phyloP scores from a whole-genome alignment of 2,329 filamentous ascomycete species.

The Gyromitra esculenta region DNA sequence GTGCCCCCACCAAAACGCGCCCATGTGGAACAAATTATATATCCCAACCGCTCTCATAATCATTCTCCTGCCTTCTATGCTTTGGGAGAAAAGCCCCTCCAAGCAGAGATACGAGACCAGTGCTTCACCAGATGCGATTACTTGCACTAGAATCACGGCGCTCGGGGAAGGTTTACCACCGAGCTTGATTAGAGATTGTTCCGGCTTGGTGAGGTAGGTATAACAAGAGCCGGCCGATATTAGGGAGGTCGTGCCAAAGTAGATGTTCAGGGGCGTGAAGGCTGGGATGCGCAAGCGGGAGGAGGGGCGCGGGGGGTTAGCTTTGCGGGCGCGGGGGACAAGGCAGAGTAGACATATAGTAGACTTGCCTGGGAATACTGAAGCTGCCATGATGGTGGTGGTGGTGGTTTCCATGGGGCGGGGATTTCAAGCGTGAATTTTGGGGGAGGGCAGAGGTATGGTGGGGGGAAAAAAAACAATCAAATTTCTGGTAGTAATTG shows the following conservation, averaged over 20 bases:
- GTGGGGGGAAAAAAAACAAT: background rate
- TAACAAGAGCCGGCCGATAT: constrained; percentile 40
- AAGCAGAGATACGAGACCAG: constrained; percentile 47
- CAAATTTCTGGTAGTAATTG: background rate
- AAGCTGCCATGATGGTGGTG: constrained; percentile 11
- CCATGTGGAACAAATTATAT: constrained; percentile 49
- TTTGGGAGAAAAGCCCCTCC: constrained; percentile 41
- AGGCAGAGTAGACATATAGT: constrained; percentile 40
- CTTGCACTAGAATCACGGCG: constrained; percentile 39
- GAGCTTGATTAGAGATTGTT: constrained; percentile 40
- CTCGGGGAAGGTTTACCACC: constrained; percentile 44
- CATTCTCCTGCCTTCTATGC: constrained; percentile 33
- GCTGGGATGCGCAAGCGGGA: constrained; percentile 13
- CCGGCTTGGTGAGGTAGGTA: constrained; percentile 36
- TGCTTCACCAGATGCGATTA: constrained; percentile 48
- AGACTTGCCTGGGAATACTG: constrained; percentile 40
- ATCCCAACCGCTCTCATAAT: constrained; percentile 45
- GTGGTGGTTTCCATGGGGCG: constrained; percentile 27
- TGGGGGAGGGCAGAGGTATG: constrained; percentile 6
- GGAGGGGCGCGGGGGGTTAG: constrained; percentile 22
- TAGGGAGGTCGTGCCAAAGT: constrained; percentile 41
- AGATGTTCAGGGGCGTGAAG: constrained; percentile 44
- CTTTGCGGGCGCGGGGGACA: constrained; percentile 35
- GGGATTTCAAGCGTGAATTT: background rate
- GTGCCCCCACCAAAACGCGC: constrained; percentile 51